These are phyloP conservation scores for Prunus salicina DNA, from an alignment of 306 rosid species.

Conservation along the genomic window DNA sequence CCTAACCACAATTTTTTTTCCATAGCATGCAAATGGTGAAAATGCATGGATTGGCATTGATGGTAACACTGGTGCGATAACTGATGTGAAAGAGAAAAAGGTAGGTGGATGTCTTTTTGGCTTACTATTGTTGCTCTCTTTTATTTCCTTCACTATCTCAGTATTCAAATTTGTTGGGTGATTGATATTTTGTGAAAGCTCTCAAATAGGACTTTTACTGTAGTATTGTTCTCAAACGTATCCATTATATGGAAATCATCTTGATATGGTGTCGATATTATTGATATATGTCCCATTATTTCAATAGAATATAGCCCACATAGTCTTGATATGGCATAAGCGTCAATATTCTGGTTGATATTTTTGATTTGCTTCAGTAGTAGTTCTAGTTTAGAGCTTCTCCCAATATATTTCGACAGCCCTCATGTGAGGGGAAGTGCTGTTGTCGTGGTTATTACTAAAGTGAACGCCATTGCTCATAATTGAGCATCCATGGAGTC, in stretches of 20 bases:
- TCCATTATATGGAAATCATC: too few species aligned
- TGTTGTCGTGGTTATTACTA: neutral
- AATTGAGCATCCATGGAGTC: neutral
- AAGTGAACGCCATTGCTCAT: neutral
- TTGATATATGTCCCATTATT: too few species aligned
- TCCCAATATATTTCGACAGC: too few species aligned
- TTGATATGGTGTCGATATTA: too few species aligned
- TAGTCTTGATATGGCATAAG: too few species aligned
- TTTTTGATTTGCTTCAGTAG: too few species aligned
- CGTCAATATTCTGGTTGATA: too few species aligned
- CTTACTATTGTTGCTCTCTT: neutral
- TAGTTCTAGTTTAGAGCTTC: too few species aligned
- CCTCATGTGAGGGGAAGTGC: neutral
- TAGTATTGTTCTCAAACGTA: too few species aligned
- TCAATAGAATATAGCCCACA: too few species aligned
- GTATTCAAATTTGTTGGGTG: neutral
- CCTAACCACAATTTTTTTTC: slow-evolving; percentile 18
- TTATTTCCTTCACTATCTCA: neutral
- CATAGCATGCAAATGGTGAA: slow-evolving; percentile 88
- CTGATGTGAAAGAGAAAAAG: slow-evolving; percentile 84
- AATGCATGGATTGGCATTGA: slow-evolving; percentile 96
- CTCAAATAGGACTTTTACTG: too few species aligned
- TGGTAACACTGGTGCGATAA: slow-evolving; percentile 74
- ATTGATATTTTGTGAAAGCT: too few species aligned
- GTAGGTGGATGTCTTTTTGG: slow-evolving; percentile 29